Evolutionary conservation across 2,329 filamentous ascomycete species (phyloP), one percentile per base, ranked within the genome.

Genomic region (Sarocladiaceae sp.): DNA sequence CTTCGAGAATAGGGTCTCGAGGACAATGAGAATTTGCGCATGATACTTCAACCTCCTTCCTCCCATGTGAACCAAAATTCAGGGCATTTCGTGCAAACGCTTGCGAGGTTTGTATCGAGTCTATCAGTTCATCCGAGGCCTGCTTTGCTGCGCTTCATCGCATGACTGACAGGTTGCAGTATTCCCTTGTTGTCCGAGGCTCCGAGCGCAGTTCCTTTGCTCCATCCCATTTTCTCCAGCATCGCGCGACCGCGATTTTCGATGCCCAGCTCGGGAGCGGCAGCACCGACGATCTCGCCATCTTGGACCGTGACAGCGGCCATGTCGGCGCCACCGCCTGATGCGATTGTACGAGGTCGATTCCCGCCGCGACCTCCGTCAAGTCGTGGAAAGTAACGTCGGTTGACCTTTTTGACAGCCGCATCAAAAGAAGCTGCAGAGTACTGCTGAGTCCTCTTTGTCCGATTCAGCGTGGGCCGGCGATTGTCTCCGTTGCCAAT

Each of bases 191-290:
- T 95, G 50, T 94, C 82, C 1, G 71, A 59, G 10, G 86, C 80
- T 43, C 93, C 93, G 1, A 98, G 73, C 2, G 85, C 86, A 58
- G 83, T 95, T 4, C 93, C 93, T 43, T 75, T 83, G 49, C 78
- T 85, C 90, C 93, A 98, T 3, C 93, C 93, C 93, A 97, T 97
- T 66, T 93, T 97, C 67, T 95, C 88, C 51, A 98, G 67, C 80
- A 98, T 86, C 3, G 81, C 80, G 42, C 88, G 78, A 10, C 93
- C 93, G 52, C 80, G 88, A 60, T 95, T 97, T 44, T 85, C 85
- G 4, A 72, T 70, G 1, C 87, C 86, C 24, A 98, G 73, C 60
- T 95, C 90, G 10, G 89, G 86, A 2, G 91, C 90, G 39, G 81
- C 79, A 2, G 78, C 88, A 39, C 91, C 93, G 2, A 97, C 89